phyloP scores from a whole-genome alignment of 495 filamentous ascomycete genomes.

The Aspergillus sclerotiicarbonarius region DNA sequence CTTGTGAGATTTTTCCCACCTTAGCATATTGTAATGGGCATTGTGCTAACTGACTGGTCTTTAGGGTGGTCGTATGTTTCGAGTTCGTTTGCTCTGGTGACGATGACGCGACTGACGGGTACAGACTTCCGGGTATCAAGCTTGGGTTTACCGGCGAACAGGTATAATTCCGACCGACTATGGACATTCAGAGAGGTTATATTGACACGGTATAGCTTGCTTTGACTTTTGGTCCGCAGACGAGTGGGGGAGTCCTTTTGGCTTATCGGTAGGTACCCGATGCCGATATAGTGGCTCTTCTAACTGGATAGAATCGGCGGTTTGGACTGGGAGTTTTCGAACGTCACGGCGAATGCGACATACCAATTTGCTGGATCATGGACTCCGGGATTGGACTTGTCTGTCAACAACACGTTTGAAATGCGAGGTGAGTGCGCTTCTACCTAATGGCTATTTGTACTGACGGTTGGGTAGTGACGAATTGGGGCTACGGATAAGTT shows the following conservation, averaged over 20 bases:
- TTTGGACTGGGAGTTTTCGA: conserved; percentile 66
- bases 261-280: conserved; percentile 45
- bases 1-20: conserved; percentile 55
- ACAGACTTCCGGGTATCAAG: conserved; percentile 57
- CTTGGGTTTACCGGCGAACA: conserved; percentile 63
- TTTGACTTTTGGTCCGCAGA: conserved; percentile 60
- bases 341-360: conserved; percentile 59
- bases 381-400: conserved; percentile 20
- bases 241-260: conserved; percentile 54
- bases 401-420: conserved; percentile 30
- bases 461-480: conserved; percentile 48
- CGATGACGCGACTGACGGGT: conserved; percentile 7
- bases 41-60: background rate
- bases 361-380: conserved; percentile 55
- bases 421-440: conserved; percentile 31
- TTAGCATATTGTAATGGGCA: too few relatives aligned
- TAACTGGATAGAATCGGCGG: conserved; percentile 48
- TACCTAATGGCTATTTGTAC: conserved; percentile 18
- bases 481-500: conserved; percentile 62
- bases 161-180: conserved; percentile 26
- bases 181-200: conserved; percentile 1
- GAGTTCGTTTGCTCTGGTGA: background rate
- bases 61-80: conserved; percentile 44
- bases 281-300: background rate
- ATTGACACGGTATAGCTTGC: conserved; percentile 35